Conservation (phyloP, 768 basidiomycete species). For the Lentinula boryana region DNA sequence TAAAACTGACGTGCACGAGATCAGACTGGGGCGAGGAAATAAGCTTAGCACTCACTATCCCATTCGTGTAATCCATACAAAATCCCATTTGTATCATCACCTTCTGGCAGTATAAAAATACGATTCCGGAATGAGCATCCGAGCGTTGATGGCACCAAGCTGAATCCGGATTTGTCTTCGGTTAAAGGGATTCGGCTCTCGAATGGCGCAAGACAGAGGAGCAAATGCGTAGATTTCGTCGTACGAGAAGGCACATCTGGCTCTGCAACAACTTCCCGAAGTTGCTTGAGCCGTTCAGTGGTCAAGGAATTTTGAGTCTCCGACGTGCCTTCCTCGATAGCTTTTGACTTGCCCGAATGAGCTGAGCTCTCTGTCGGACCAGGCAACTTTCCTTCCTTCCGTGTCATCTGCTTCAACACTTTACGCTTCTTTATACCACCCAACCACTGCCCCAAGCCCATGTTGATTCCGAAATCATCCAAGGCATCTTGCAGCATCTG, state of each 20-base stretch:
- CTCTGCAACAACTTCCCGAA: slow-evolving; percentile 15
- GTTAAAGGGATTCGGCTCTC: slow-evolving; percentile 22
- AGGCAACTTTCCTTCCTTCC: slow-evolving; percentile 10
- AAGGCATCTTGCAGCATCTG: slow-evolving; percentile 39
- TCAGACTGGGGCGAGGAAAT: neutral
- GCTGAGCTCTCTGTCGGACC: neutral
- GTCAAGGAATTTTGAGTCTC: neutral
- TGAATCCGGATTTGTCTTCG: slow-evolving; percentile 34
- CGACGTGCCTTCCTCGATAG: neutral
- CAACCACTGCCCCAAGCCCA: slow-evolving; percentile 41
- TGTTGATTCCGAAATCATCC: slow-evolving; percentile 35
- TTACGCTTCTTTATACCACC: slow-evolving; percentile 33
- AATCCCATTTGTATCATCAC: slow-evolving; percentile 3
- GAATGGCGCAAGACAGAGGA: slow-evolving; percentile 44
- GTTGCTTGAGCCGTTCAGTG: slow-evolving; percentile 17
- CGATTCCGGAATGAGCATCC: neutral
- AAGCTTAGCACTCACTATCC: neutral
- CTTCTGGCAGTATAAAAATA: slow-evolving; percentile 9
- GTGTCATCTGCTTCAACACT: slow-evolving; percentile 16
- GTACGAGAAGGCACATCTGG: slow-evolving; percentile 20
- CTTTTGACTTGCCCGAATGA: neutral
- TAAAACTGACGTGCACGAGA: neutral
- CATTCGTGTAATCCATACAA: slow-evolving; percentile 10
- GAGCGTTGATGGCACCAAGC: slow-evolving; percentile 26
- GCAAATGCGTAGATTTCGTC: slow-evolving; percentile 33